Percentiles rank a stretch among this genome's conserved stretches.
Conservation (phyloP, 148 eudicot species). For the Persicaria tinctoria region DNA sequence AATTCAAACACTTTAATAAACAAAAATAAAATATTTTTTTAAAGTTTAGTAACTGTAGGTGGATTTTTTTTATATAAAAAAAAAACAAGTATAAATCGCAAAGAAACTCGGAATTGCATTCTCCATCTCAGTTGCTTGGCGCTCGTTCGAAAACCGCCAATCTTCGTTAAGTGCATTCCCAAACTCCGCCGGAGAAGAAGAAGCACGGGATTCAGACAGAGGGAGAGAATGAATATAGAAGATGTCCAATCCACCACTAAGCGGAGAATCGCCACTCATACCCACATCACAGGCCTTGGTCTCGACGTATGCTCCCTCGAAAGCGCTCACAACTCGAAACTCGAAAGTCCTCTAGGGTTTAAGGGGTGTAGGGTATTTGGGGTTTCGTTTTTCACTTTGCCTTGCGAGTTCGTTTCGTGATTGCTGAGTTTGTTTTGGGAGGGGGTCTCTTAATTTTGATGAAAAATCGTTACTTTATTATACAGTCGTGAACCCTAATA, state of each 20-base stretch:
- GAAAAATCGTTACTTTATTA: no score
- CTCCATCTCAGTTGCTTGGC: background rate
- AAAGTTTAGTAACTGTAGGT: no score
- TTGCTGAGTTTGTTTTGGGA: no score
- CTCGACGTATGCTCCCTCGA: constrained; percentile 45
- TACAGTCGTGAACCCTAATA: background rate
- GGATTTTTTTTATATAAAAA: no score
- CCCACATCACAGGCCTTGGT: constrained; percentile 97
- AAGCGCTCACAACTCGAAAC: no score
- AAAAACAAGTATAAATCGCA: no score
- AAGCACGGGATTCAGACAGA: background rate
- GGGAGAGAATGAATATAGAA: constrained; percentile 68
- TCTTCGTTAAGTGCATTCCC: no score
- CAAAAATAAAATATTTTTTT: no score
- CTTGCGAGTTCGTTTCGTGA: no score
- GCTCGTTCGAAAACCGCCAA: background rate
- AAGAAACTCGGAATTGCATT: background rate
- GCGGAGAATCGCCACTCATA: constrained; percentile 90
- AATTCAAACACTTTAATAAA: no score
- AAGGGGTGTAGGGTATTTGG: background rate
- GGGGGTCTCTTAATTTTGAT: no score
- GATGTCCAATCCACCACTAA: constrained; percentile 91
- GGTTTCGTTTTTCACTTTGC: background rate
- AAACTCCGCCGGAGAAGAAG: constrained; percentile 1
- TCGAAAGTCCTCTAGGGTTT: background rate